Conservation (phyloP, 305 asterid species). For the Fraxinus greggii region DNA sequence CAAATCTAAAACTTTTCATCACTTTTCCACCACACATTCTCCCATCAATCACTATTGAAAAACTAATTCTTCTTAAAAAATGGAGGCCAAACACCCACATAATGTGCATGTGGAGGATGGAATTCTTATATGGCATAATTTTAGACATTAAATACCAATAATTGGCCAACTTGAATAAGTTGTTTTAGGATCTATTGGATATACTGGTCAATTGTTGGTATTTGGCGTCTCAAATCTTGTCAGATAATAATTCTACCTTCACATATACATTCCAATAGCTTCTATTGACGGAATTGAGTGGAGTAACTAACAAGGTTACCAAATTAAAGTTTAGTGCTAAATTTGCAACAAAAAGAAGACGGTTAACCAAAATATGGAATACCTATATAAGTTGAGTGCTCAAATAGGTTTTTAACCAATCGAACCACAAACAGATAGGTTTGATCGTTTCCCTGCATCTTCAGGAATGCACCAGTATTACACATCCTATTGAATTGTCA, state of each 20-base stretch:
- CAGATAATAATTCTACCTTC: not conserved
- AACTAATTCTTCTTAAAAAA: too few relatives aligned
- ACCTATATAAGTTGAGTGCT: not conserved
- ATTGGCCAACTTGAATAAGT: not conserved
- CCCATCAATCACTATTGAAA: too few relatives aligned
- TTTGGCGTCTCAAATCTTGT: not conserved
- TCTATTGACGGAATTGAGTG: not conserved
- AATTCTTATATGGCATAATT: not conserved
- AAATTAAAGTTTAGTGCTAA: slow-evolving; percentile 1
- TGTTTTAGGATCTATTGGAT: not conserved
- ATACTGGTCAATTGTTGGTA: not conserved
- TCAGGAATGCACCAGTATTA: not conserved
- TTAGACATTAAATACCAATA: not conserved
- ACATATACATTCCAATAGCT: not conserved
- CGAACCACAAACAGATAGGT: not conserved
- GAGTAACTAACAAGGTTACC: not conserved
- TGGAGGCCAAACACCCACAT: too few relatives aligned
- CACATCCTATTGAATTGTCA: not conserved
- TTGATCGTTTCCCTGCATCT: not conserved
- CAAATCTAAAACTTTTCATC: too few relatives aligned
- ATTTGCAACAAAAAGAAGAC: not conserved
- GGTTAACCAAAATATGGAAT: not conserved
- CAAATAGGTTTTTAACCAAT: not conserved
- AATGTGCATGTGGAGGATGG: not conserved
- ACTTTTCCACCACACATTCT: too few relatives aligned